Conservation (phyloP, 2,329 filamentous ascomycete genomes). For the Diplodia scrobiculata region DNA sequence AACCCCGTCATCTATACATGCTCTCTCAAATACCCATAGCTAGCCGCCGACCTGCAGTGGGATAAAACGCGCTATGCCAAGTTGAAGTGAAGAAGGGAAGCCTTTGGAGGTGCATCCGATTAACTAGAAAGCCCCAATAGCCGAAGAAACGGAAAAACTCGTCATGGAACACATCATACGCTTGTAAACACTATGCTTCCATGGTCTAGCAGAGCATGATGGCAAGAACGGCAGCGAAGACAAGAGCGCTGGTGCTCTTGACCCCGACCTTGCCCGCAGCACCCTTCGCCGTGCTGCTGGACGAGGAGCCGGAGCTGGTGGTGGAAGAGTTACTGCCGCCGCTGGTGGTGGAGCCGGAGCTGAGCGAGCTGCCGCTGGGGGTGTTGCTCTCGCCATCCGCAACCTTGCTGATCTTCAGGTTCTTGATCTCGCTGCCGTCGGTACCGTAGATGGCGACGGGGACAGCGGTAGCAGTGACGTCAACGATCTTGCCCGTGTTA, state of each 20-base stretch:
- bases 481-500: constrained; percentile 59
- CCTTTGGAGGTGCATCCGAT: constrained; percentile 2
- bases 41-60: constrained; percentile 22
- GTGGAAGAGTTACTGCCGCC: constrained; percentile 8
- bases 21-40: neutral
- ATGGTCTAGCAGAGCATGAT: constrained; percentile 28
- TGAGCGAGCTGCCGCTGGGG: constrained; percentile 49
- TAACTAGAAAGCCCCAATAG: constrained; percentile 21
- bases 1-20: constrained; percentile 23
- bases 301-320: constrained; percentile 14
- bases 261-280: constrained; percentile 27
- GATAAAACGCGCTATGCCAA: constrained; percentile 8
- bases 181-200: constrained; percentile 23
- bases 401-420: constrained; percentile 62
- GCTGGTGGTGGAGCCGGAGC: constrained; percentile 17
- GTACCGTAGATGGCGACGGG: constrained; percentile 59
- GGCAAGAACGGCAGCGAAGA: constrained; percentile 27
- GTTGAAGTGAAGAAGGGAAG: constrained; percentile 5
- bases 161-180: constrained; percentile 25
- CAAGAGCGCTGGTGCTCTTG: constrained; percentile 28
- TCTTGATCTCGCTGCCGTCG: constrained; percentile 61
- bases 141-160: constrained; percentile 12
- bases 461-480: constrained; percentile 60
- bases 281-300: constrained; percentile 29
- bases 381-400: constrained; percentile 57